Evolutionary conservation across 805 yeast species (phyloP).

Genomic region (Wickerhamomyces silvicola): DNA sequence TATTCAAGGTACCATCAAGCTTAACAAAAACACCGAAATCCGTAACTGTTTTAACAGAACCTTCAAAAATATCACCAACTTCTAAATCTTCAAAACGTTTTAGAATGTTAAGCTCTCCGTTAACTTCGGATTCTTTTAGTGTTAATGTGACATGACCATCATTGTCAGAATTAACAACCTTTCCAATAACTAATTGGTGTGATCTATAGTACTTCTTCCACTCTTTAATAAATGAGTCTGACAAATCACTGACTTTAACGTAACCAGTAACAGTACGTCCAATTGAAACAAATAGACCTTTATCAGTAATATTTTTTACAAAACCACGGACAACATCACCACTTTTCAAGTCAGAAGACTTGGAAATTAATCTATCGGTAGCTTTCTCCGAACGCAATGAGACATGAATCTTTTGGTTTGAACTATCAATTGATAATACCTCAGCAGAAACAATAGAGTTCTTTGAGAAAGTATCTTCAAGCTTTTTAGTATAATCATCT

Average conservation of each 20-base stretch:
- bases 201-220: conserved; percentile 77
- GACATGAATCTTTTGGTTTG: conserved; percentile 49
- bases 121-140: conserved; percentile 72
- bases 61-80: conserved; percentile 69
- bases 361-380: conserved; percentile 41
- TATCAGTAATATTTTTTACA: conserved; percentile 63
- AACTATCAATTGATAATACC: conserved; percentile 31
- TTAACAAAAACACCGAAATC: conserved; percentile 90
- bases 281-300: conserved; percentile 72
- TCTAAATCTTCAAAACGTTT: conserved; percentile 63
- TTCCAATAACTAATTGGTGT: conserved; percentile 71
- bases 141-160: conserved; percentile 69
- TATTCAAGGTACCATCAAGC: conserved; percentile 63
- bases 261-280: conserved; percentile 70
- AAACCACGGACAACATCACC: conserved; percentile 82
- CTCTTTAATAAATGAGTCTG: conserved; percentile 75
- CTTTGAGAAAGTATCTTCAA: conserved; percentile 41
- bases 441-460: conserved; percentile 56
- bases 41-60: conserved; percentile 67
- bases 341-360: conserved; percentile 47
- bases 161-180: conserved; percentile 54
- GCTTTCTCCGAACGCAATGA: conserved; percentile 53
- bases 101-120: conserved; percentile 54
- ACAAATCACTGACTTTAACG: conserved; percentile 73
- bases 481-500: conserved; percentile 51